Evolutionary conservation across 176 grass and related monocot species (phyloP).

Genomic region (Raddia guianensis): DNA sequence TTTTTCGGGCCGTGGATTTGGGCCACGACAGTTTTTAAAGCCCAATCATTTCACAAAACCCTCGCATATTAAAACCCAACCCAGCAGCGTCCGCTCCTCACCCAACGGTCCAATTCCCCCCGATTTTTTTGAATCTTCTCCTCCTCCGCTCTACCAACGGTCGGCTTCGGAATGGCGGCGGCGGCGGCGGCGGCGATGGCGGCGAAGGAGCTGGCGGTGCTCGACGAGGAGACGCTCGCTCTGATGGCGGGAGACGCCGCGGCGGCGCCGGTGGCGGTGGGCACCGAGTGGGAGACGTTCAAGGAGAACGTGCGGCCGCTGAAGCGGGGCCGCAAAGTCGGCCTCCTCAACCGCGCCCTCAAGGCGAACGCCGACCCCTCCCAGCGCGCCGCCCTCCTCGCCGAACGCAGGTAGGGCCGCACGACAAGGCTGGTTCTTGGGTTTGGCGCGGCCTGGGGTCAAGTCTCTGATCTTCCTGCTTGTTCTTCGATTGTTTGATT

Average conservation of each 20-base stretch:
- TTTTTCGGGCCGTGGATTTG: no score
- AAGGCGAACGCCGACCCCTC: conserved; percentile 53
- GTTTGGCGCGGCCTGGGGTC: neutral
- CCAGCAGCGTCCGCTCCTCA: conserved; percentile 32
- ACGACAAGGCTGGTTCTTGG: neutral
- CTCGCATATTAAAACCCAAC: conserved; percentile 33
- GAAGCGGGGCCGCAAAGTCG: conserved; percentile 88
- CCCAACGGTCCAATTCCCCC: conserved; percentile 33
- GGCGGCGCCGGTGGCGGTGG: conserved; percentile 42
- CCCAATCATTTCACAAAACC: neutral
- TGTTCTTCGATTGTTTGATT: neutral
- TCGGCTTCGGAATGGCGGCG: conserved; percentile 23
- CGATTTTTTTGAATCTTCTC: conserved; percentile 38
- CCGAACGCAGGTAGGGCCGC: conserved; percentile 48
- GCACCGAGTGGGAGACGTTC: conserved; percentile 73
- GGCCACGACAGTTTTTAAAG: neutral
- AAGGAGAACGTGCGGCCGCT: conserved; percentile 97
- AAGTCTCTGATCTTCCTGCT: neutral
- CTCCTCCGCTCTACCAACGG: conserved; percentile 5
- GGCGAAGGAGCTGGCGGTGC: neutral
- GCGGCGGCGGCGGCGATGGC: conserved; percentile 33
- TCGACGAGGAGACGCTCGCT: conserved; percentile 42
- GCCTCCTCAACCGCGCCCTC: conserved; percentile 77
- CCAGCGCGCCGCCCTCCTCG: conserved; percentile 61
- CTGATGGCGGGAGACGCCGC: conserved; percentile 30